Percentiles rank a stretch among this genome's conserved stretches.
Evolutionary conservation across 2,329 filamentous ascomycete genomes (phyloP).

Genomic region (Trichoderma afroharzianum): DNA sequence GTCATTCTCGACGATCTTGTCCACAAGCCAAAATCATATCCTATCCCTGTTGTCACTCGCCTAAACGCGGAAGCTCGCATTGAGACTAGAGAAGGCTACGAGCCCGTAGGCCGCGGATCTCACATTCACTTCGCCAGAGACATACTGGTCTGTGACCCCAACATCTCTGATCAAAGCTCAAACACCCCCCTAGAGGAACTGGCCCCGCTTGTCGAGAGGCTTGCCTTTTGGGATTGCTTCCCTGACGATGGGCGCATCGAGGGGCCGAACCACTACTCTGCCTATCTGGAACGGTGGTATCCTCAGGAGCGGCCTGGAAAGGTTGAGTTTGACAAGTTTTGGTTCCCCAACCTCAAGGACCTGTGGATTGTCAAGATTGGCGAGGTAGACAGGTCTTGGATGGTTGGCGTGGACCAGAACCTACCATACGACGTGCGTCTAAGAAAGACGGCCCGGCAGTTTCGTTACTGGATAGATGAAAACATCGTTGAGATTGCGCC

Average conservation of each 20-base stretch:
- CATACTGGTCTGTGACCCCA: conserved; percentile 38
- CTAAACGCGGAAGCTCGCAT: conserved; percentile 35
- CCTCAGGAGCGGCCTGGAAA: conserved; percentile 30
- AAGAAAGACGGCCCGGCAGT: conserved; percentile 34
- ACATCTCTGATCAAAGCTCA: conserved; percentile 32
- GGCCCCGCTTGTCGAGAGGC: conserved; percentile 32
- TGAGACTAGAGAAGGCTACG: conserved; percentile 35
- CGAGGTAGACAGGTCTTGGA: conserved; percentile 36
- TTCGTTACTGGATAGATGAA: conserved; percentile 38
- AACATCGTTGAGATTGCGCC: conserved; percentile 37
- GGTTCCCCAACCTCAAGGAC: conserved; percentile 38
- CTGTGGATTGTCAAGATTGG: conserved; percentile 40
- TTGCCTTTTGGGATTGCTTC: conserved; percentile 40
- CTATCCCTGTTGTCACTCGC: conserved; percentile 35
- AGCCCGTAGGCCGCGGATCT: conserved; percentile 34
- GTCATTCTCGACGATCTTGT: conserved; percentile 35
- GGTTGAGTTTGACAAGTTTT: conserved; percentile 36
- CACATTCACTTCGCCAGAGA: conserved; percentile 37
- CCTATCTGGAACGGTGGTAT: conserved; percentile 34
- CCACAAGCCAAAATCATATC: conserved; percentile 29
- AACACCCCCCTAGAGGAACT: conserved; percentile 33
- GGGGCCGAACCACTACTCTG: conserved; percentile 32
- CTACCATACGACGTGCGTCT: conserved; percentile 30
- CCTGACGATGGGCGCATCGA: conserved; percentile 37
- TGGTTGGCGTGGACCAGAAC: conserved; percentile 31